These are phyloP conservation scores for Dendrobium officinale DNA, from an alignment of 106 monocot genomes.

Conservation along the genomic window DNA sequence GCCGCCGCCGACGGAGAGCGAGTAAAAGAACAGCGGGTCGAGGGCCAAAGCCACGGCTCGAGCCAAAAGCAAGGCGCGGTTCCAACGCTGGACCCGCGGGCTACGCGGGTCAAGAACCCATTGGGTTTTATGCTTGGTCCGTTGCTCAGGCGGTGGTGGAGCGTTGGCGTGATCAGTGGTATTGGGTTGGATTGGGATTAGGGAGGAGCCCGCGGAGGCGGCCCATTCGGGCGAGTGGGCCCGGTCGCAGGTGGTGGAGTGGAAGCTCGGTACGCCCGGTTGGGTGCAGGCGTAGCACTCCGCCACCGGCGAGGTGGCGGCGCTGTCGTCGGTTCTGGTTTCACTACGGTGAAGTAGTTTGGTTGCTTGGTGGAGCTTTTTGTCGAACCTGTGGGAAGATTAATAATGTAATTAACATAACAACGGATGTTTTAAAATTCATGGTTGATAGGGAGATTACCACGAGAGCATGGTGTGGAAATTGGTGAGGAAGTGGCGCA, in stretches of 20 bases:
- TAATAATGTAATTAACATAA: background rate
- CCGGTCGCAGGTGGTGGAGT: slow-evolving; percentile 62
- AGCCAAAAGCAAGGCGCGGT: slow-evolving; percentile 57
- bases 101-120: slow-evolving; percentile 79
- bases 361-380: background rate
- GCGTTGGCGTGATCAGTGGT: background rate
- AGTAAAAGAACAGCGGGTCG: slow-evolving; percentile 95
- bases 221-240: slow-evolving; percentile 54
- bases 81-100: slow-evolving; percentile 60
- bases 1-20: slow-evolving; percentile 43
- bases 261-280: slow-evolving; percentile 54
- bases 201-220: slow-evolving; percentile 73
- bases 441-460: background rate
- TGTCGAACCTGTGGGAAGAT: background rate
- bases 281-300: slow-evolving; percentile 89
- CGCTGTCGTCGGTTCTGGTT: background rate
- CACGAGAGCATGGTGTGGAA: slow-evolving; percentile 9
- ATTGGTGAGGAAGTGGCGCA: slow-evolving; percentile 23
- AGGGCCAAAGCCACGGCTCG: slow-evolving; percentile 71
- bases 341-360: background rate
- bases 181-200: slow-evolving; percentile 58
- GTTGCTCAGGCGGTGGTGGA: background rate
- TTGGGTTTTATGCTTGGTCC: slow-evolving; percentile 22
- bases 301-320: background rate
- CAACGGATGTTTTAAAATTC: too few species aligned